phyloP scores from a whole-genome alignment of 1,284 basidiomycete species.

The Cryptococcus deneoformans region DNA sequence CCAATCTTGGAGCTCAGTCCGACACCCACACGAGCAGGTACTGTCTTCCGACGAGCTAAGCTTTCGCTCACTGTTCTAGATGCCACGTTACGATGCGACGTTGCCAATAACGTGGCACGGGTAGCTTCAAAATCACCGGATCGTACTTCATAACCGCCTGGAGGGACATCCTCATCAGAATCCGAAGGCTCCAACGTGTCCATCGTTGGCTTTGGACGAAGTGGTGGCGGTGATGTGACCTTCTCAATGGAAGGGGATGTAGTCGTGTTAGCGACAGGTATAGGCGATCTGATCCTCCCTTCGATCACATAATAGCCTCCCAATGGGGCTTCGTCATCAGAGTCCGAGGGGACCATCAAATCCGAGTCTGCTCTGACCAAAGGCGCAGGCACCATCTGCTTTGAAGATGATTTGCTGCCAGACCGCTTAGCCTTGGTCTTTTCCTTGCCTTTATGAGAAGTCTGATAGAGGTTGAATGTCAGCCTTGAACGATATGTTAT shows the following conservation, averaged over 20 bases:
- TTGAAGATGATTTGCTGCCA: not conserved
- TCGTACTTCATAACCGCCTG: conserved; percentile 37
- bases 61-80: not conserved
- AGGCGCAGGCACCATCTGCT: conserved; percentile 5
- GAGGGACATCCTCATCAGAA: conserved; percentile 49
- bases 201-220: conserved; percentile 5
- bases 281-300: not conserved
- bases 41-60: conserved; percentile 7
- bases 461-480: no score
- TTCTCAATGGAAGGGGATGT: not conserved
- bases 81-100: not conserved
- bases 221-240: not conserved
- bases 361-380: conserved; percentile 42
- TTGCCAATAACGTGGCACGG: conserved; percentile 7
- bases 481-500: no score
- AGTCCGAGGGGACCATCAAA: conserved; percentile 48
- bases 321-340: conserved; percentile 45
- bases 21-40: conserved; percentile 7
- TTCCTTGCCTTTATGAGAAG: not conserved
- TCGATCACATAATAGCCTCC: conserved; percentile 47
- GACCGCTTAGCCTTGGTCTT: conserved; percentile 7
- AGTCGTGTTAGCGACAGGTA: conserved; percentile 8
- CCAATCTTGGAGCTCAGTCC: not conserved
- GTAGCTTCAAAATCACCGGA: conserved; percentile 12
- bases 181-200: conserved; percentile 43